Conservation (phyloP, 2,329 filamentous ascomycete genomes). For the Pyrenochaeta sp. region DNA sequence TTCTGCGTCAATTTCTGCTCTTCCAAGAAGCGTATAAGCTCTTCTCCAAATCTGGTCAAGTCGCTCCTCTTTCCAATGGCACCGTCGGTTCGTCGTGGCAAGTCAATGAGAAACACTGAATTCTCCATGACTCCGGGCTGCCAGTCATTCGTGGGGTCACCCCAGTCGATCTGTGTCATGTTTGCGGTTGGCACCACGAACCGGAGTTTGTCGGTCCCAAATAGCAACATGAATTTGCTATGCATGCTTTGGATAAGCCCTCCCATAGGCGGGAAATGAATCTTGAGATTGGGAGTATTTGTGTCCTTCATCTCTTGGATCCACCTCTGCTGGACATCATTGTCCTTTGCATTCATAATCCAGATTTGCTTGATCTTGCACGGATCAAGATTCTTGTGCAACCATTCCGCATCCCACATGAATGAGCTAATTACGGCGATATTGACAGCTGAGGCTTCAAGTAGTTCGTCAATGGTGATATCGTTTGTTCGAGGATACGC, state of each 20-base stretch:
- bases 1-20: constrained; percentile 70
- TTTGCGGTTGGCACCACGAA: constrained; percentile 90
- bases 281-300: constrained; percentile 62
- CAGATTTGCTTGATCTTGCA: constrained; percentile 58
- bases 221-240: constrained; percentile 92
- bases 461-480: constrained; percentile 85
- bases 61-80: constrained; percentile 33
- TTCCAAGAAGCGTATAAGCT: constrained; percentile 73
- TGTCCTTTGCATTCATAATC: constrained; percentile 66
- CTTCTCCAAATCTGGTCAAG: constrained; percentile 68
- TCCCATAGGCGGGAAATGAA: constrained; percentile 84
- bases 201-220: constrained; percentile 74
- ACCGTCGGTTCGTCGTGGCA: constrained; percentile 65
- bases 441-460: constrained; percentile 75
- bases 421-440: constrained; percentile 87
- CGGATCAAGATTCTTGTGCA: constrained; percentile 72
- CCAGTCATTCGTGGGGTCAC: constrained; percentile 68
- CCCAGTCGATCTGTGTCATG: constrained; percentile 86
- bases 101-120: constrained; percentile 88
- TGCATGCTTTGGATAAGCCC: constrained; percentile 80
- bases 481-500: constrained; percentile 72
- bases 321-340: constrained; percentile 40
- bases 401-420: constrained; percentile 83
- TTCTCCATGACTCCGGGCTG: constrained; percentile 46
- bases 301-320: constrained; percentile 36